Percentiles rank a stretch among this genome's conserved stretches.
Evolutionary conservation across 306 rosid genomes (phyloP).

Genomic region (Parietaria judaica): DNA sequence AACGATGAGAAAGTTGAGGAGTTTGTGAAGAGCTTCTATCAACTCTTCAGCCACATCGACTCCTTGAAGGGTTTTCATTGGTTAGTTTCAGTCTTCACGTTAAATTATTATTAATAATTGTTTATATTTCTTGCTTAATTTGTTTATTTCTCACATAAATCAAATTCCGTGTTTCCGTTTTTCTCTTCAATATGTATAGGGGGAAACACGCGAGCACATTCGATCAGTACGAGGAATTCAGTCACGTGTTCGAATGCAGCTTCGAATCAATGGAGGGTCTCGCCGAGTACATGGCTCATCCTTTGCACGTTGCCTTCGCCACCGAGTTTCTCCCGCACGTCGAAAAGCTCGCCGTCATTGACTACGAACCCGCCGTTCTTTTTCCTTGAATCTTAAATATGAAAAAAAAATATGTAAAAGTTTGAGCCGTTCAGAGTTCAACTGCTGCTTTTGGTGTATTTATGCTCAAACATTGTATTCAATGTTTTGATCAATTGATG

Average conservation of each 20-base stretch:
- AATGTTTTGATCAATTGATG: too few relatives aligned
- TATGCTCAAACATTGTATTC: too few relatives aligned
- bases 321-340: not conserved
- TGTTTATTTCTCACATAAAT: too few relatives aligned
- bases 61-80: slow-evolving; percentile 81
- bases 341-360: not conserved
- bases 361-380: not conserved
- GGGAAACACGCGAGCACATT: not conserved
- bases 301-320: not conserved
- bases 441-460: too few relatives aligned
- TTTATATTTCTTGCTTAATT: too few relatives aligned
- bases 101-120: not conserved
- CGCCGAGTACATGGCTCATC: not conserved
- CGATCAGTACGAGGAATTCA: not conserved
- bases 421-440: too few relatives aligned
- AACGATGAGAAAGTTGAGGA: slow-evolving; percentile 34
- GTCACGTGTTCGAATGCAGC: not conserved
- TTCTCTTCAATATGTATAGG: not conserved
- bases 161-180: too few relatives aligned
- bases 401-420: too few relatives aligned
- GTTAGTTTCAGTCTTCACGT: slow-evolving; percentile 23
- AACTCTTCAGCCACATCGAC: slow-evolving; percentile 54
- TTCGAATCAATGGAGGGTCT: not conserved
- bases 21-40: slow-evolving; percentile 57
- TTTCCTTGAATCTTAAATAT: not conserved